phyloP scores from a whole-genome alignment of 495 filamentous ascomycete genomes.

The Aspergillus biplanus region DNA sequence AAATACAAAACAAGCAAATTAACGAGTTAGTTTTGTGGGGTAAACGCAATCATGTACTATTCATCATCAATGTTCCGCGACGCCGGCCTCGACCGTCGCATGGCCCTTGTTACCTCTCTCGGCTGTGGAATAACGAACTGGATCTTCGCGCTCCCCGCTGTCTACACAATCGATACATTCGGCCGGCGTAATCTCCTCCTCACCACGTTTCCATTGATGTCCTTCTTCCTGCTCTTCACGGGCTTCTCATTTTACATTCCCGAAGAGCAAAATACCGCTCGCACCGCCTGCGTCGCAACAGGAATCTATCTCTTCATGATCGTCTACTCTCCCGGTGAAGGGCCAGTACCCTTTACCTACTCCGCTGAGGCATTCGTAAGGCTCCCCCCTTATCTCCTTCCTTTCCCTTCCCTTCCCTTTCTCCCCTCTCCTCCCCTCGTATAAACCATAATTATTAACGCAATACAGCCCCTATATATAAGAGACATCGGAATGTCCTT shows the following conservation, averaged over 20 bases:
- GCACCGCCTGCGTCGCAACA: slow-evolving; percentile 44
- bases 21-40: slow-evolving; percentile 45
- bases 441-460: background rate
- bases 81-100: slow-evolving; percentile 46
- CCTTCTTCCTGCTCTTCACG: slow-evolving; percentile 58
- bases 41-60: slow-evolving; percentile 59
- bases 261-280: slow-evolving; percentile 35
- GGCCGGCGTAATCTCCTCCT: slow-evolving; percentile 64
- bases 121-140: slow-evolving; percentile 70
- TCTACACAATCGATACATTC: slow-evolving; percentile 71
- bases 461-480: slow-evolving; percentile 50
- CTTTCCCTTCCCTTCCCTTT: background rate
- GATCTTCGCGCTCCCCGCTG: slow-evolving; percentile 66
- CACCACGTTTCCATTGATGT: slow-evolving; percentile 66
- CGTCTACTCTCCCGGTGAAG: slow-evolving; percentile 60
- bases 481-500: slow-evolving; percentile 73
- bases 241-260: slow-evolving; percentile 61
- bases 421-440: too few species aligned
- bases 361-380: slow-evolving; percentile 57
- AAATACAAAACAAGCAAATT: background rate
- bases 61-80: slow-evolving; percentile 59
- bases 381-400: background rate
- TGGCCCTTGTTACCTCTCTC: slow-evolving; percentile 57
- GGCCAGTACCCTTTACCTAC: slow-evolving; percentile 61
- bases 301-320: slow-evolving; percentile 56